Percentiles rank a stretch among this genome's conserved stretches.
Conservation (phyloP, 306 rosid species). For the Quercus engelmannii region DNA sequence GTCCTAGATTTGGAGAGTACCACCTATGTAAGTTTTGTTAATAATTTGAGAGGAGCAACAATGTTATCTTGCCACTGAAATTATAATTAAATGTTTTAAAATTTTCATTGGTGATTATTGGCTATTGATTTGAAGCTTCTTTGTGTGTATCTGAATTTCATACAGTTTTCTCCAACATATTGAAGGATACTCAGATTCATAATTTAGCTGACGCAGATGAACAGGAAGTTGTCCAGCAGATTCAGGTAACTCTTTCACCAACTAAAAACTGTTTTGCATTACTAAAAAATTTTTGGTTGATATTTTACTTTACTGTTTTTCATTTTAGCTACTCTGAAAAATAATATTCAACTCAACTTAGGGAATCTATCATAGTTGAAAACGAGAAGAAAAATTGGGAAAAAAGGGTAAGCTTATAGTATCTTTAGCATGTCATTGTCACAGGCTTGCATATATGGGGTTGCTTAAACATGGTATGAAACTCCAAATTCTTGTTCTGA, state of each 20-base stretch:
- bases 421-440: neutral
- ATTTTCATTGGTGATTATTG: conserved; percentile 3
- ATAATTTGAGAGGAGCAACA: neutral
- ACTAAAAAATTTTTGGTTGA: neutral
- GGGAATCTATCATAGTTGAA: neutral
- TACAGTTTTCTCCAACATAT: conserved; percentile 94
- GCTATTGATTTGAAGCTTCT: conserved; percentile 40
- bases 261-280: neutral
- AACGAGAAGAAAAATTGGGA: neutral
- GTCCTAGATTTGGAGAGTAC: conserved; percentile 93
- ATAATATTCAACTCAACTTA: neutral
- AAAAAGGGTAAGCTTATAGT: conserved; percentile 11
- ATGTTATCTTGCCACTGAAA: neutral
- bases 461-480: neutral
- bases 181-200: conserved; percentile 95
- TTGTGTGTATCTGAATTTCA: conserved; percentile 42
- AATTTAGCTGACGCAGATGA: conserved; percentile 89
- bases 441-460: neutral
- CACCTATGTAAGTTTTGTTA: conserved; percentile 69
- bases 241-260: conserved; percentile 56
- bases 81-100: conserved; percentile 19
- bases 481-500: neutral
- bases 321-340: neutral
- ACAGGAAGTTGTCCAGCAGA: conserved; percentile 92
- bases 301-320: neutral